phyloP scores from a whole-genome alignment of 352 stramenopile species.

The Pythium dissimile region DNA sequence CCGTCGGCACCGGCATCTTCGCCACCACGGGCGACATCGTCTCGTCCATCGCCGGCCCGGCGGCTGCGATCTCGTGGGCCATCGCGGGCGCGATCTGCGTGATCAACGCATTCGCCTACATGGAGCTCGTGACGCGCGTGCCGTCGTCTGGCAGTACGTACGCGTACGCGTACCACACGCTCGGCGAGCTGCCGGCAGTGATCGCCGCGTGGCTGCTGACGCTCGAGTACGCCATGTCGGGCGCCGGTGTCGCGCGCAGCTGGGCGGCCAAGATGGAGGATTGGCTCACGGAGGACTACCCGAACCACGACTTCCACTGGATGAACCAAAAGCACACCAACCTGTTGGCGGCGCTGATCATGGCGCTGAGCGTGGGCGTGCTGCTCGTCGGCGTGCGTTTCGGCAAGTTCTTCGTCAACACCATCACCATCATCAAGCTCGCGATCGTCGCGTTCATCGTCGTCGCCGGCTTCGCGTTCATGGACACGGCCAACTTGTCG shows the following conservation, averaged over 20 bases:
- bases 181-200: constrained; percentile 90
- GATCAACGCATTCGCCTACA: constrained; percentile 82
- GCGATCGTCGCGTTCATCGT: constrained; percentile 91
- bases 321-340: constrained; percentile 57
- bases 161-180: constrained; percentile 89
- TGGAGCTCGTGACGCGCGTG: constrained; percentile 82
- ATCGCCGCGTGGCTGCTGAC: constrained; percentile 82
- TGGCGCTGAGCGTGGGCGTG: constrained; percentile 57
- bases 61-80: constrained; percentile 71
- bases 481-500: constrained; percentile 73
- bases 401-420: constrained; percentile 85
- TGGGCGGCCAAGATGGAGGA: constrained; percentile 89
- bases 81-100: constrained; percentile 76
- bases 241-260: constrained; percentile 85
- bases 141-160: constrained; percentile 89
- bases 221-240: constrained; percentile 90
- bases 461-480: constrained; percentile 76
- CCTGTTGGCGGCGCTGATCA: constrained; percentile 57
- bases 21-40: constrained; percentile 77
- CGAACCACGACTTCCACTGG: constrained; percentile 36
- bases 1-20: constrained; percentile 90
- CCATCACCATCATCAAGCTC: constrained; percentile 77
- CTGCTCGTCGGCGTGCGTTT: constrained; percentile 79
- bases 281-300: constrained; percentile 44
- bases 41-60: constrained; percentile 60